phyloP scores from a whole-genome alignment of 192 early-diverging fungal genomes.

The Spizellomyces punctatus region DNA sequence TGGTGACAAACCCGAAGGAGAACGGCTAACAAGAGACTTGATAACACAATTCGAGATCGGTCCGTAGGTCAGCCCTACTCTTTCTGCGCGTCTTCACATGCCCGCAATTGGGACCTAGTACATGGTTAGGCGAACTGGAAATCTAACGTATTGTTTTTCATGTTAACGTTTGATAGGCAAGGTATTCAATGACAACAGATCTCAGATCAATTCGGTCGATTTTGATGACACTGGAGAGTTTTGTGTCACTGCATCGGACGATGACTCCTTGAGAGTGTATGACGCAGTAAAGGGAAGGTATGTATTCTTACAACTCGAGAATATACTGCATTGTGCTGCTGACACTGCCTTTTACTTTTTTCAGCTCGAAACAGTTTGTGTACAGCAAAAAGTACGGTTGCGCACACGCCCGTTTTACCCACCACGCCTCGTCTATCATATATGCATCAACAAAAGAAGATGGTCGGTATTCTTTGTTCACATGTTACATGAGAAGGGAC shows the following conservation, averaged over 20 bases:
- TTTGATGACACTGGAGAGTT: conserved; percentile 77
- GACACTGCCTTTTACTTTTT: conserved; percentile 2
- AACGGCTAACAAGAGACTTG: conserved; percentile 10
- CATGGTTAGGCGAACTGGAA: background rate
- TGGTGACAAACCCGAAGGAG: conserved; percentile 23
- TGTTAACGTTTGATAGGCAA: conserved; percentile 51
- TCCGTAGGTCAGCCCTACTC: conserved; percentile 5
- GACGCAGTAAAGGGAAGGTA: conserved; percentile 80
- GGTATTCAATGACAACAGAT: conserved; percentile 75
- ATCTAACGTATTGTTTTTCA: background rate
- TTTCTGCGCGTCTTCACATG: background rate
- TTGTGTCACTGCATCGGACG: conserved; percentile 77
- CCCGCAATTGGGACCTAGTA: background rate
- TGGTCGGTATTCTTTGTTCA: conserved; percentile 44
- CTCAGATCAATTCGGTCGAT: conserved; percentile 76
- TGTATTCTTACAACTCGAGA: conserved; percentile 24
- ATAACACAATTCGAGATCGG: conserved; percentile 27
- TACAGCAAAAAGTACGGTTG: conserved; percentile 98
- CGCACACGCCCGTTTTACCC: conserved; percentile 84
- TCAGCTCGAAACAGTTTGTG: conserved; percentile 68
- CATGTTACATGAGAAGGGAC: background rate
- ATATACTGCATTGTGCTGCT: conserved; percentile 4
- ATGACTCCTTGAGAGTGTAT: conserved; percentile 89
- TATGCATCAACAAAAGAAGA: conserved; percentile 95
- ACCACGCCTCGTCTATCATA: conserved; percentile 73